These are phyloP conservation scores for Bryoerythrophyllum caledonicum DNA, from an alignment of 225 moss, liverwort and hornwort species.

Conservation along the genomic window DNA sequence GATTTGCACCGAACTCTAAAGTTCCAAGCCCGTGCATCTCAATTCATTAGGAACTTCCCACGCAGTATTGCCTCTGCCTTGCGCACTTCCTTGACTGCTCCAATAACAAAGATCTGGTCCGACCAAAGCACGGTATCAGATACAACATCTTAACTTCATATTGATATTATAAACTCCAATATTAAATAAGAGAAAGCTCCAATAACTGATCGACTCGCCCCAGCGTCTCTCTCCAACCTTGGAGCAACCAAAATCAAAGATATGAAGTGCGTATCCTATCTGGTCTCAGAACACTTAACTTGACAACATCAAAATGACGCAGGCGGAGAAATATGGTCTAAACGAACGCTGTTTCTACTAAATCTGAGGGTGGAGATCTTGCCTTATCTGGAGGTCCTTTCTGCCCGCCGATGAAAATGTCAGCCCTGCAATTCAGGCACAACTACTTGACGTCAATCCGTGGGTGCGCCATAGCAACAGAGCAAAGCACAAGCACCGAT, in stretches of 20 bases:
- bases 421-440: conserved; percentile 55
- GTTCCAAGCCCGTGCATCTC: conserved; percentile 17
- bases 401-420: conserved; percentile 86
- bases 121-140: conserved; percentile 12
- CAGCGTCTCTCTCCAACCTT: background rate
- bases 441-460: conserved; percentile 1
- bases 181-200: background rate
- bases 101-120: conserved; percentile 84
- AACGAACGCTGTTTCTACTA: background rate
- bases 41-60: conserved; percentile 57
- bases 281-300: background rate
- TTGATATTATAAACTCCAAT: background rate
- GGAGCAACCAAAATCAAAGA: conserved; percentile 9
- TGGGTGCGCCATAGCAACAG: background rate
- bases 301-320: background rate
- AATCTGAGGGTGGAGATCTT: conserved; percentile 10
- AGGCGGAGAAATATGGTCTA: background rate
- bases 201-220: conserved; percentile 2
- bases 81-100: conserved; percentile 73
- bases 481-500: conserved; percentile 7
- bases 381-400: conserved; percentile 94
- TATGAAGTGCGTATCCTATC: background rate
- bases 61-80: conserved; percentile 78
- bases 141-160: conserved; percentile 7
- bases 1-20: background rate